Conservation (phyloP, 768 basidiomycete species). For the Trametes cingulata region DNA sequence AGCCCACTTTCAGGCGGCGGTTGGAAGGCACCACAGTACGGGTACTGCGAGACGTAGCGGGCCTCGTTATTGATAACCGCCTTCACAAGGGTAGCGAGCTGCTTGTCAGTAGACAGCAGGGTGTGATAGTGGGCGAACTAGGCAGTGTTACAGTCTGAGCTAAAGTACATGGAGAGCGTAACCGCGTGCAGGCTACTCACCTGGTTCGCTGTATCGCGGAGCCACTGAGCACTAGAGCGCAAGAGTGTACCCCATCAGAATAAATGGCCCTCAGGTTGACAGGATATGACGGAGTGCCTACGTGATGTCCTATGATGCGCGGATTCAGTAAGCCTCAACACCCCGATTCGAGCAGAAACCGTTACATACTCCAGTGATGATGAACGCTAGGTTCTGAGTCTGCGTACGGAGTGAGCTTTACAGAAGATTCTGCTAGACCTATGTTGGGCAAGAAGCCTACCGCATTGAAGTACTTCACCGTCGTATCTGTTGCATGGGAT, state of each 20-base stretch:
- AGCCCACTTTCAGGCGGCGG: constrained; percentile 77
- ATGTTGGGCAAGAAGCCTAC: constrained; percentile 35
- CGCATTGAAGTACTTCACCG: constrained; percentile 71
- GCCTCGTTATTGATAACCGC: constrained; percentile 85
- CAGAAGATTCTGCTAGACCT: background rate
- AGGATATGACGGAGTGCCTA: constrained; percentile 36
- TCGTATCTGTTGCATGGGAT: constrained; percentile 57
- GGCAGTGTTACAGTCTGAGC: too few relatives aligned
- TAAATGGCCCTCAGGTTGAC: background rate
- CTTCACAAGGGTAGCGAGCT: constrained; percentile 66
- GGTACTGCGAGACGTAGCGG: constrained; percentile 68
- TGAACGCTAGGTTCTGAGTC: constrained; percentile 73
- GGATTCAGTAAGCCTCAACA: too few relatives aligned
- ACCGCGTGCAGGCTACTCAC: too few relatives aligned
- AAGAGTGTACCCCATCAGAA: background rate
- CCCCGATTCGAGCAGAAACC: too few relatives aligned
- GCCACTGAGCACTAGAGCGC: constrained; percentile 69
- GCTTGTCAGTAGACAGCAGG: constrained; percentile 55
- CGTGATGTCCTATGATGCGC: constrained; percentile 65
- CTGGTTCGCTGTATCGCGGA: constrained; percentile 81
- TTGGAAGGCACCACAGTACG: constrained; percentile 82
- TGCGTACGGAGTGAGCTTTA: constrained; percentile 25
- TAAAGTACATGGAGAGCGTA: too few relatives aligned
- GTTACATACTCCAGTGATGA: constrained; percentile 75
- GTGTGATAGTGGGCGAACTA: constrained; percentile 72